Evolutionary conservation across 2,329 filamentous ascomycete species (phyloP).

Genomic region (Stagonosporopsis rhizophila): DNA sequence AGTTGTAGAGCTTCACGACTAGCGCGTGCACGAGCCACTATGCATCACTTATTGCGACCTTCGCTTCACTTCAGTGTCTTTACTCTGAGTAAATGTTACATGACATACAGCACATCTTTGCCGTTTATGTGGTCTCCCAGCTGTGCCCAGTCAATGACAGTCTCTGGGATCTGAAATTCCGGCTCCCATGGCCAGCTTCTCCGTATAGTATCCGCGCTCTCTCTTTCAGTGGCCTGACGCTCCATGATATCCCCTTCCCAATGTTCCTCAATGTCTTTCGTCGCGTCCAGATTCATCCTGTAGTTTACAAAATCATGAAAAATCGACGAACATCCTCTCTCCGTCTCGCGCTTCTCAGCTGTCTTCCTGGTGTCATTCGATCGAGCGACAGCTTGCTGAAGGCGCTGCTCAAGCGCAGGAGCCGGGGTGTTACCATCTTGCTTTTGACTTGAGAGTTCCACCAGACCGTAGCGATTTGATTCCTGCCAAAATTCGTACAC

Average conservation of each 20-base stretch:
- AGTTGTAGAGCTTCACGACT: slow-evolving; percentile 5
- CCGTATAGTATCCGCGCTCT: slow-evolving; percentile 1
- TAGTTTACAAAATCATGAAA: slow-evolving; percentile 17
- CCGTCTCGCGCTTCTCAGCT: slow-evolving; percentile 11
- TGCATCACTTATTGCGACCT: neutral
- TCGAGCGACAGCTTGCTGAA: neutral
- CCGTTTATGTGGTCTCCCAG: neutral
- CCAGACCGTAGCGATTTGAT: slow-evolving; percentile 15
- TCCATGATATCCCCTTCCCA: slow-evolving; percentile 18
- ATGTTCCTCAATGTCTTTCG: neutral
- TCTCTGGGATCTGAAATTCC: slow-evolving; percentile 4
- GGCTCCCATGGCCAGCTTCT: slow-evolving; percentile 16
- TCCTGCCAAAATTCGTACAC: slow-evolving; percentile 20
- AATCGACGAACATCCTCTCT: slow-evolving; percentile 3
- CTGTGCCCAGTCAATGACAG: slow-evolving; percentile 1
- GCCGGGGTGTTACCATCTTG: neutral
- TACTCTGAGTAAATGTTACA: neutral
- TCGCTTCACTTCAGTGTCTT: neutral
- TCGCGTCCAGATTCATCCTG: slow-evolving; percentile 5
- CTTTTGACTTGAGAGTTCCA: slow-evolving; percentile 8
- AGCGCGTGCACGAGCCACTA: slow-evolving; percentile 5
- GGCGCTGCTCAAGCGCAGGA: neutral
- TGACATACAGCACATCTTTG: neutral
- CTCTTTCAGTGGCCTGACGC: slow-evolving; percentile 1
- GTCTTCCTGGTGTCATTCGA: slow-evolving; percentile 1